These are phyloP conservation scores for Lasiodiplodia sp. DNA, from an alignment of 2,329 filamentous ascomycete species.

Conservation along the genomic window DNA sequence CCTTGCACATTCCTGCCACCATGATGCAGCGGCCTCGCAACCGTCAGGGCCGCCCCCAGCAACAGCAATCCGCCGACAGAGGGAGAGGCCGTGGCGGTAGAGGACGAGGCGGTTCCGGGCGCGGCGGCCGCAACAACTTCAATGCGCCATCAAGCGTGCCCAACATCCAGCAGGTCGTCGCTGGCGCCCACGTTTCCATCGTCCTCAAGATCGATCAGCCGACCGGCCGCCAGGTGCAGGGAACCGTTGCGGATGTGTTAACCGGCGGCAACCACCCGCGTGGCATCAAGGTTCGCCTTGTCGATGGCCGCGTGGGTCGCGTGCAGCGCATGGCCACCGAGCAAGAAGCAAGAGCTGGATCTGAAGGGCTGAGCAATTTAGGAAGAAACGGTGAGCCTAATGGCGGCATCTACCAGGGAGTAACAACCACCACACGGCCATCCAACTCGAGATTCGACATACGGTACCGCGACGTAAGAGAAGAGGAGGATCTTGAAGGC, in stretches of 20 bases:
- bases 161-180: constrained; percentile 56
- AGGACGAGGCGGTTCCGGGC: constrained; percentile 6
- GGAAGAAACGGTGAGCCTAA: constrained; percentile 39
- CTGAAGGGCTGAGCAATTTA: constrained; percentile 33
- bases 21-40: constrained; percentile 27
- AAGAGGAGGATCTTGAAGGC: constrained; percentile 24
- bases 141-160: constrained; percentile 36
- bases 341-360: constrained; percentile 38
- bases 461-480: constrained; percentile 28
- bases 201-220: constrained; percentile 78
- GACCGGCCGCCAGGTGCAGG: constrained; percentile 74
- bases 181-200: constrained; percentile 72
- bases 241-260: constrained; percentile 70
- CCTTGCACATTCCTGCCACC: background rate
- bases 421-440: background rate
- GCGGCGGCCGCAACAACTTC: constrained; percentile 7
- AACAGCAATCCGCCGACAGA: constrained; percentile 11
- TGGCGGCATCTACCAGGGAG: background rate
- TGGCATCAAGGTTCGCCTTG: constrained; percentile 79
- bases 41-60: constrained; percentile 19
- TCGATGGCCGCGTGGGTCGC: constrained; percentile 74
- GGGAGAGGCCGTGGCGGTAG: constrained; percentile 24
- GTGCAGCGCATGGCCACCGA: constrained; percentile 68
- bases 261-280: constrained; percentile 77
- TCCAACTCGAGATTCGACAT: constrained; percentile 23